Evolutionary conservation across 371 early-diverging fungal species (phyloP).

Genomic region (Blakeslea trispora): DNA sequence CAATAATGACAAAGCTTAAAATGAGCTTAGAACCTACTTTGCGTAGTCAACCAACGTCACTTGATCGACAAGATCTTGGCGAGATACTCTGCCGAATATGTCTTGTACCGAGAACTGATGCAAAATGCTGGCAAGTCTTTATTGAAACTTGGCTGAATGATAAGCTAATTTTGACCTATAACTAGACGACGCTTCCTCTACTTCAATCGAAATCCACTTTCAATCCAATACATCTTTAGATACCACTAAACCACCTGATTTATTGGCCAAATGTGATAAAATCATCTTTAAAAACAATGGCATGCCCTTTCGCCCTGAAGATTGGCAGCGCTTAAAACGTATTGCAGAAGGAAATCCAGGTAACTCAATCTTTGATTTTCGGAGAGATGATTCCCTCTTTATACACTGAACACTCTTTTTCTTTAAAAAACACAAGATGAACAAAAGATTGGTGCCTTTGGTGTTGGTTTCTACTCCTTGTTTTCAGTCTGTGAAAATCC

Average conservation of each 20-base stretch:
- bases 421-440: slow-evolving; percentile 31
- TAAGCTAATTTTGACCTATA: too few relatives aligned
- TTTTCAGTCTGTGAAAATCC: slow-evolving; percentile 90
- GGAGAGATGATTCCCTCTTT: too few relatives aligned
- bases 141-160: too few relatives aligned
- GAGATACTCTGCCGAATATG: slow-evolving; percentile 79
- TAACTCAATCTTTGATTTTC: slow-evolving; percentile 11
- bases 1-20: too few relatives aligned
- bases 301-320: slow-evolving; percentile 77
- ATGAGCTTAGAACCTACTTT: too few relatives aligned
- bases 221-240: slow-evolving; percentile 43
- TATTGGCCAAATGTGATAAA: slow-evolving; percentile 57
- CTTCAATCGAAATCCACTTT: slow-evolving; percentile 59
- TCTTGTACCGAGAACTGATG: slow-evolving; percentile 75
- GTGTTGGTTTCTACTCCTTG: slow-evolving; percentile 86
- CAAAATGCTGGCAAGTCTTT: slow-evolving; percentile 57
- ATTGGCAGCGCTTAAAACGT: slow-evolving; percentile 81
- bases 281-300: slow-evolving; percentile 87
- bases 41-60: slow-evolving; percentile 84
- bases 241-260: slow-evolving; percentile 41
- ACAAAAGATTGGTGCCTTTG: slow-evolving; percentile 85
- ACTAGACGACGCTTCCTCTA: slow-evolving; percentile 66
- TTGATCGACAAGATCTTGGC: slow-evolving; percentile 93
- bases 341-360: slow-evolving; percentile 94
- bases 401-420: too few relatives aligned